Base-by-base conservation (phyloP, 2,329 filamentous ascomycete genomes). In the Dissoconium aciculare region DNA sequence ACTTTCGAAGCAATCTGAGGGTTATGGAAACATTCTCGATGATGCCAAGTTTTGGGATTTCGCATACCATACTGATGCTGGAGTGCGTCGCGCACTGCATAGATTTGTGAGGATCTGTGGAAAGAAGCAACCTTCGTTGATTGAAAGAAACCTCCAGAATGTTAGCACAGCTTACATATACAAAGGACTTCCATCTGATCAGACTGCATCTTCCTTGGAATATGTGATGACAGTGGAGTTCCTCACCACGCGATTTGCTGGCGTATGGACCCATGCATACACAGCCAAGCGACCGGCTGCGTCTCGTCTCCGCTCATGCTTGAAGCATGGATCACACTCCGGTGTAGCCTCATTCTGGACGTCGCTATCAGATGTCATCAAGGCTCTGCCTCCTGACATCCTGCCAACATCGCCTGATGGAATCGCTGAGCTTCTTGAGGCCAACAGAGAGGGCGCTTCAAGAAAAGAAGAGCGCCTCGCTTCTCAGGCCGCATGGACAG, bases 311-410 rank as follows among this genome's bases (percentile, higher is more conserved):
- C 67, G 70, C 29, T 62, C 72, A 5, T 89, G 91, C 43, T 60
- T 95, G 5, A 74, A 79, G 38, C 80, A 75, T 45, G 87, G 89
- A 3, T 92, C 87, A 0, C 81, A 94, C 47, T 71, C 74, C n/a
- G 78, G 78, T 3, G 62, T 71, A 0, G 57, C 65, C 3, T 67
- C 65, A 6, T 93, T 76, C 49, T 98, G 89, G 89, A 55, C 64
- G 15, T 69, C 68, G 11, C 52, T 92, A 17, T 62, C 67, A 23
- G 59, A 63, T 16, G 56, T 95, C 0, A 50, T 93, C 29, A 51
- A 56, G 14, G 51, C 51, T 5, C 44, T 80, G 9, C 76, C 76
- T 4, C 35, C 49, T 4, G 59, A 67, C 13, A 52, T 74, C 1
- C 50, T 87, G 62, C 77, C 28, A 31, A 52, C 27, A 9, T 47